Evolutionary conservation across 1,139 yeast genomes (phyloP), one percentile per base, ranked within the genome.

Genomic region (Ogataea hybrid): DNA sequence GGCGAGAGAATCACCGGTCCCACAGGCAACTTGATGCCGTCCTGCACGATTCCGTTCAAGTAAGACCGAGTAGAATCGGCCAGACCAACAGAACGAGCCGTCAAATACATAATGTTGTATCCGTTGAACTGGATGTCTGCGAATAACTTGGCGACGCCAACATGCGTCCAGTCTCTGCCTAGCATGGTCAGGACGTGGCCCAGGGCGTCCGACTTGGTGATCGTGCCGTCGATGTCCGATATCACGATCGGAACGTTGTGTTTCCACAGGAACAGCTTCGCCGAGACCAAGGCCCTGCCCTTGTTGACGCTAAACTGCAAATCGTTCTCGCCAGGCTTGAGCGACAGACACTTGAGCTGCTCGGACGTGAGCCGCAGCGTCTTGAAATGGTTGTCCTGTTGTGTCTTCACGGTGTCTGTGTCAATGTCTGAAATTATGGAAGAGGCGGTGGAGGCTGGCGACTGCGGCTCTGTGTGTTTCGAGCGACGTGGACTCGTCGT

Each of bases 111-210:
- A 43, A 94, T 83, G 58, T 92, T 89, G 68, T 92, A 94, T 1
- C 98, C 98, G 61, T 94, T 94, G 44, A 75, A 70, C 35, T 75
- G 63, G 49, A 94, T 92, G 62, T 94, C 98, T 21, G 80, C 81
- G 62, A 90, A 94, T 47, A 94, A 69, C 54, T 81, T 83, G 2
- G 97, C 96, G 32, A 94, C 98, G 18, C 98, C 99, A 1, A 82
- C 78, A 61, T 94, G 99, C 0, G 98, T 94, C 98, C 98, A 94
- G 66, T 94, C 99, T 53, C 89, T 77, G 2, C 99, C 99, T 37
- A 94, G 71, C 77, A 92, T 81, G 27, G 95, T 90, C 62, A 92
- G 70, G 2, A 94, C 94, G 65, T 94, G 99, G 4, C 99, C 99
- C 55, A 94, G 70, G 0, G 98, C 98, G 68, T 94, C 99, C 0